Evolutionary conservation across 805 yeast genomes (phyloP), one percentile per base, ranked within the genome.

Genomic region (Isabelozyma pseudorhagii): DNA sequence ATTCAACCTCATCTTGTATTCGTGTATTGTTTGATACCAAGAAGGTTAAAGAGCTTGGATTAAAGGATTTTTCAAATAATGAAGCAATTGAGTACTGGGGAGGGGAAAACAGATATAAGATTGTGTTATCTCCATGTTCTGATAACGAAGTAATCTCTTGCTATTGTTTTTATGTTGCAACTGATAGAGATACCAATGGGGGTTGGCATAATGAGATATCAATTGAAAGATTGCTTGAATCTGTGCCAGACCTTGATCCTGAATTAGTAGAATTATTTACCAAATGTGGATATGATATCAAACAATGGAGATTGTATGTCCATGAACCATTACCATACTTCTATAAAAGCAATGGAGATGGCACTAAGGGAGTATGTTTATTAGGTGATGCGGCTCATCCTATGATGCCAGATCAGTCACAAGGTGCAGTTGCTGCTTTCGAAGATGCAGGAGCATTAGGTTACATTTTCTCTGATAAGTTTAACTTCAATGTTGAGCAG

Each of bases 41-140:
- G 14, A 50, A 53, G 14, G 63, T 60, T 15, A 21, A 48, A 36
- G 50, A 46, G 29, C 47, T 47, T 27, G 64, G 63, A 3, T 50
- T 60, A 18, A 50, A 45, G 1, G 64, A 61, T 34, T 61, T 54
- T 34, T 58, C 64, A 11, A 49, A 53, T 40, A 58, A 58, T 41
- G 61, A 56, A 8, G 63, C 64, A 15, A 61, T 61, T 38, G 64
- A 61, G 48, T 60, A 55, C 46, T 61, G 66, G 66, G 63, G 65
- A 5, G 53, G 49, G 5, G 52, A 54, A 10, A 56, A 55, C 17
- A 60, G 54, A 39, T 50, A 55, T 49, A 61, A 60, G 45, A 60
- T 61, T 42, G 66, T 61, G 8, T 47, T 61, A 50, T 58, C 61
- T 21, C 59, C 64, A 2, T 61, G 66, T 40, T 54, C 61, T 13